These are phyloP conservation scores for Aspergillus unguis DNA, from an alignment of 2,329 filamentous ascomycete genomes.

Conservation along the genomic window DNA sequence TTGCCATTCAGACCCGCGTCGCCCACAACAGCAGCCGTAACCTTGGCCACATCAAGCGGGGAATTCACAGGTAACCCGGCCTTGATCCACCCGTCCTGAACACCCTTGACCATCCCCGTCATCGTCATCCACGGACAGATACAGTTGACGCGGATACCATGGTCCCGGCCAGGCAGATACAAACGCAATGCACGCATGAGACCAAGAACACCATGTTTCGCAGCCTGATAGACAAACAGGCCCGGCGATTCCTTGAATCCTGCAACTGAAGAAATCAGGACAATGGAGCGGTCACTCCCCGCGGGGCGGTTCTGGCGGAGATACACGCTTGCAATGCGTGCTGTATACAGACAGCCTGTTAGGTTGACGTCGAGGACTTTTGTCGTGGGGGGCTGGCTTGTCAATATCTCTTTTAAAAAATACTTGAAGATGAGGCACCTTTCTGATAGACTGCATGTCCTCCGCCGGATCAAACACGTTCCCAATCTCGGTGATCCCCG, in stretches of 20 bases:
- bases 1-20: constrained; percentile 38
- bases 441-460: constrained; percentile 44
- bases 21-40: constrained; percentile 36
- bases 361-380: constrained; percentile 49
- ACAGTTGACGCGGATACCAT: constrained; percentile 43
- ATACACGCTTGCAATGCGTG: constrained; percentile 51
- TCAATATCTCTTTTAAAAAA: background rate
- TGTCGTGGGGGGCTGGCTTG: constrained; percentile 26
- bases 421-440: constrained; percentile 25
- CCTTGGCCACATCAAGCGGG: constrained; percentile 38
- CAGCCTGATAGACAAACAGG: constrained; percentile 46
- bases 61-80: constrained; percentile 40
- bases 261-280: constrained; percentile 45
- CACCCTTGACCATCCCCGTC: constrained; percentile 30
- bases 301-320: constrained; percentile 38
- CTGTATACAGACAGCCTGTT: constrained; percentile 47
- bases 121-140: constrained; percentile 47
- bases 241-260: constrained; percentile 50
- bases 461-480: constrained; percentile 47
- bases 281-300: constrained; percentile 40
- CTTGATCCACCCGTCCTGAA: constrained; percentile 34
- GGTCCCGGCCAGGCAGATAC: constrained; percentile 31
- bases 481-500: constrained; percentile 46
- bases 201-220: constrained; percentile 51
- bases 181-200: constrained; percentile 46